Evolutionary conservation across 192 early-diverging fungal genomes (phyloP), one percentile per base, ranked within the genome.

Genomic region (Pilaira anomala): DNA sequence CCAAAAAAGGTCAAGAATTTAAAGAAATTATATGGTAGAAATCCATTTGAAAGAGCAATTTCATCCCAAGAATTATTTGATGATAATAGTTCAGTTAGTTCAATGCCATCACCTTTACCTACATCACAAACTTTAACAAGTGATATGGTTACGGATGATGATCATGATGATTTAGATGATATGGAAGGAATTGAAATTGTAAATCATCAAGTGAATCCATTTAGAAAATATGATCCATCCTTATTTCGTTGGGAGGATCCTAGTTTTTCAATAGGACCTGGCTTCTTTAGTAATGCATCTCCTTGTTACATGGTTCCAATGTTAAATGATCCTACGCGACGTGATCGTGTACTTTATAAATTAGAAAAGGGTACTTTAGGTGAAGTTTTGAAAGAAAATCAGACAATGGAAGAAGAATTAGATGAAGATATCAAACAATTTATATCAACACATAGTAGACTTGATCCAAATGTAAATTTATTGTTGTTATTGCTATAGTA

Each of bases 21-120:
- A 19, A 52, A 65, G 16, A 56, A 56, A 40, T 24, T 56, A 7
- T 52, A 56, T 65, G 63, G 63, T 28, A 12, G 45, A 39, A 26
- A 62, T 22, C 45, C 60, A 21, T n/a, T 56, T 29, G 44, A 22
- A 22, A 39, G 30, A 26, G 22, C 49, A 24, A 13, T 41, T 0
- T 25, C 30, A 6, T 18, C 30, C 12, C 28, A 52, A 11, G 21
- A 62, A n/a, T 13, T 1, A 13, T 19, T 28, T 18, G 40, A 42
- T 7, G 59, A 60, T 12, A 36, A 36, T 36, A 36, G 33, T 36
- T 36, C 33, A 9, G 33, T 36, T 7, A 50, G 11, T 26, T 50
- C 7, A 50, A 24, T 21, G 25, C 49, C 13, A 9, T 26, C 25
- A 30, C 53, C 13, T 30, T 14, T 55, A 24, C 16, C 6, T 1